These are phyloP conservation scores for Brassica incana DNA, from an alignment of 345 rosid species.

Conservation along the genomic window DNA sequence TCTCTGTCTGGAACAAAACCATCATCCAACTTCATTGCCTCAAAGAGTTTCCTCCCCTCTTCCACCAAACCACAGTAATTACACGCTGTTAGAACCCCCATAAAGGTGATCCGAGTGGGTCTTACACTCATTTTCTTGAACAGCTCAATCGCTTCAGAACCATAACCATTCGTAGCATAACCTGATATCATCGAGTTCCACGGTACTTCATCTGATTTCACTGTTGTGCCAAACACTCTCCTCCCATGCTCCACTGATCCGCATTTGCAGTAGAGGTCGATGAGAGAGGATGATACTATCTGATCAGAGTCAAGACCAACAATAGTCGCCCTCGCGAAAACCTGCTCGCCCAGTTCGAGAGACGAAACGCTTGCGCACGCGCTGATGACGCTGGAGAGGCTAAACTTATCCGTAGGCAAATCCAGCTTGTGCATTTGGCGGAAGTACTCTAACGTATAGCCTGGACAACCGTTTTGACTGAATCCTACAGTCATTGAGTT, in stretches of 20 bases:
- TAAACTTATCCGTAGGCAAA: conserved; percentile 62
- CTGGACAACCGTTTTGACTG: conserved; percentile 67
- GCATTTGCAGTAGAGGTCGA: conserved; percentile 78
- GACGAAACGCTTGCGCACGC: background rate
- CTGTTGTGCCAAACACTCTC: conserved; percentile 60
- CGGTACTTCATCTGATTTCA: conserved; percentile 58
- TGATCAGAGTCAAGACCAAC: conserved; percentile 69
- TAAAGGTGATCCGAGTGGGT: conserved; percentile 60
- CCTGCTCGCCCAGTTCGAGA: conserved; percentile 70
- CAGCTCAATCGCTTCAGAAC: conserved; percentile 57
- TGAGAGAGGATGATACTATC: conserved; percentile 66
- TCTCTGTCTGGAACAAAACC: conserved; percentile 66
- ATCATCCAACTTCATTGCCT: conserved; percentile 55
- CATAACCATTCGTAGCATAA: conserved; percentile 80
- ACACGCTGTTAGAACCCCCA: conserved; percentile 69
- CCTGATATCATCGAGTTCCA: conserved; percentile 93
- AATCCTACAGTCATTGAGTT: conserved; percentile 81
- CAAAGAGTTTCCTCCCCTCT: conserved; percentile 67
- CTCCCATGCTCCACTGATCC: conserved; percentile 50
- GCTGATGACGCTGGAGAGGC: conserved; percentile 58
- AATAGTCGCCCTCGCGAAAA: conserved; percentile 57
- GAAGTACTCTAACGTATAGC: conserved; percentile 67
- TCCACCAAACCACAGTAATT: conserved; percentile 82
- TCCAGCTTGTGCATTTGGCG: conserved; percentile 58
- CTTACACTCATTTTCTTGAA: conserved; percentile 71